Evolutionary conservation across 2,329 filamentous ascomycete genomes (phyloP).

Genomic region (Dactylellina haptotyla): DNA sequence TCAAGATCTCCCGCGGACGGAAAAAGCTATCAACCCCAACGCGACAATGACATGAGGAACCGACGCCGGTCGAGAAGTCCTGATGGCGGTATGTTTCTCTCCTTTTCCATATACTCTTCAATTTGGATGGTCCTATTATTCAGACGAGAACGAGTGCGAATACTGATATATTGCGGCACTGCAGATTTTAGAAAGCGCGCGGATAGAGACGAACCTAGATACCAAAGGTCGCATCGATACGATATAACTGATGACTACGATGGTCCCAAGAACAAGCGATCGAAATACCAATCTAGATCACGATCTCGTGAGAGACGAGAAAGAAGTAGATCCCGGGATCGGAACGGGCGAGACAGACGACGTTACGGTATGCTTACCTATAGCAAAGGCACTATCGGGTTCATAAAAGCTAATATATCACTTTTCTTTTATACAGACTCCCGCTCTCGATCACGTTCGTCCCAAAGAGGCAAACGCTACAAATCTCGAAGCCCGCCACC

Average conservation of each 20-base stretch:
- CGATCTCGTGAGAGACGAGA: slow-evolving; percentile 22
- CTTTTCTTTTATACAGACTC: slow-evolving; percentile 1
- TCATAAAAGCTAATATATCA: too few relatives aligned
- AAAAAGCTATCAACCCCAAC: slow-evolving; percentile 40
- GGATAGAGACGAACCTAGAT: slow-evolving; percentile 35
- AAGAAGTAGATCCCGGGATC: slow-evolving; percentile 10
- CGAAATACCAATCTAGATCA: slow-evolving; percentile 32
- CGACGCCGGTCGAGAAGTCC: slow-evolving; percentile 40
- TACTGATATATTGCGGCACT: not conserved
- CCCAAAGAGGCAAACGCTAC: slow-evolving; percentile 22
- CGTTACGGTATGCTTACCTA: slow-evolving; percentile 20
- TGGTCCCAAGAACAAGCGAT: slow-evolving; percentile 19
- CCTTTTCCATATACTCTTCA: not conserved
- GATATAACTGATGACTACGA: slow-evolving; percentile 22
- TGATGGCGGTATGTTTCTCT: slow-evolving; percentile 15
- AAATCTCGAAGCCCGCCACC: slow-evolving; percentile 25
- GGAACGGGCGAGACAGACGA: slow-evolving; percentile 23
- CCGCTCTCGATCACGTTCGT: slow-evolving; percentile 31
- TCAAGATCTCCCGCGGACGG: slow-evolving; percentile 49
- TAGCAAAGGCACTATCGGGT: too few relatives aligned
- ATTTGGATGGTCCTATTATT: not conserved
- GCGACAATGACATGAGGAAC: slow-evolving; percentile 34
- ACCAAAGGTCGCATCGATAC: slow-evolving; percentile 32
- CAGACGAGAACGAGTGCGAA: not conserved
- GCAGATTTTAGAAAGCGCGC: slow-evolving; percentile 26